Percentiles rank a stretch among this genome's conserved stretches.
phyloP scores from a whole-genome alignment of 1,284 basidiomycete genomes.

The Abortiporus biennis region DNA sequence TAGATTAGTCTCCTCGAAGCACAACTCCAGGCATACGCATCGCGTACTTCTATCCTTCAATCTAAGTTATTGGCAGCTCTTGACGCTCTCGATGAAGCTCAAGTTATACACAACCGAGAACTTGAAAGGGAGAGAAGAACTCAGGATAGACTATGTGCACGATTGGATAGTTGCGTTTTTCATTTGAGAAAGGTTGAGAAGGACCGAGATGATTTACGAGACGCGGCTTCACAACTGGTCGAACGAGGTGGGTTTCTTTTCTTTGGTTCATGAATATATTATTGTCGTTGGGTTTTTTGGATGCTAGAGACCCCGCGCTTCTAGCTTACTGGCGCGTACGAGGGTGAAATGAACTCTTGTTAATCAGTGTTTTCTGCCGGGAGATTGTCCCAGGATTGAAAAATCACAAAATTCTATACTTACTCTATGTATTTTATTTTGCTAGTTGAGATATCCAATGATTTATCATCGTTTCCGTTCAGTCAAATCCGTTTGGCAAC shows the following conservation, averaged over 20 bases:
- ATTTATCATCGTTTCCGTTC: no score
- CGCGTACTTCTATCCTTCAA: conserved; percentile 41
- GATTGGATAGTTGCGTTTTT: conserved; percentile 30
- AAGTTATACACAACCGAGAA: conserved; percentile 34
- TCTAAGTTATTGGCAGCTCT: conserved; percentile 42
- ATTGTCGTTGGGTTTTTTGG: no score
- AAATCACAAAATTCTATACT: conserved; percentile 40
- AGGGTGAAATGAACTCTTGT: conserved; percentile 5
- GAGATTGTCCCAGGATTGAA: conserved; percentile 37
- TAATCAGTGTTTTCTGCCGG: conserved; percentile 11
- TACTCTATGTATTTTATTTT: conserved; percentile 47
- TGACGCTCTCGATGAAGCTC: conserved; percentile 44
- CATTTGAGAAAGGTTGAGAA: conserved; percentile 32
- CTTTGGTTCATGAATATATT: no score
- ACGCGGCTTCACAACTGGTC: conserved; percentile 45
- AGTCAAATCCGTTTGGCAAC: conserved; percentile 35
- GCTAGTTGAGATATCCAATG: no score
- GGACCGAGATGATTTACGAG: conserved; percentile 49
- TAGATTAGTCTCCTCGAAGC: conserved; percentile 33
- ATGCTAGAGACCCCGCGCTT: no score
- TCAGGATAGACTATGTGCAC: conserved; percentile 29
- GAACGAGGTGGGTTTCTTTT: conserved; percentile 44
- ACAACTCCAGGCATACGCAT: conserved; percentile 33
- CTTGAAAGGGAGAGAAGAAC: conserved; percentile 30
- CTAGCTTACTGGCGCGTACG: neutral